Base-by-base conservation (phyloP, 129 eudicot genomes). In the Pulicaria dysenterica region DNA sequence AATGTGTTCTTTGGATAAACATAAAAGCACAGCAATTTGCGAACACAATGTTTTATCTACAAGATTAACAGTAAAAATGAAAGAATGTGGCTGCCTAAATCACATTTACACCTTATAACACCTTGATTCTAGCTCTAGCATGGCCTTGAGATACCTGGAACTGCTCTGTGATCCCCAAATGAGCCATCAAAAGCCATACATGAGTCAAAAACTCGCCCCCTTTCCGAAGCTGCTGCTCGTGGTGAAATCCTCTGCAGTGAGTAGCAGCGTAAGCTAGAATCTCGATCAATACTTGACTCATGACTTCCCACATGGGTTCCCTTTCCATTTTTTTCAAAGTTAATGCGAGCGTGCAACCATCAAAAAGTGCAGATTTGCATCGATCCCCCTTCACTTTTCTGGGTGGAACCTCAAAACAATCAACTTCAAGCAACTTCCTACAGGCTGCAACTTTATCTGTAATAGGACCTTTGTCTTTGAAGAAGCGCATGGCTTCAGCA, bases 161-260 rank as follows among this genome's bases (percentile, higher is more conserved):
- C 60, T 87, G 93, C 17, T 87, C 85, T 0, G 87, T 82, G 24
- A 87, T 87, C 8, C 93, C 89, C 2, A 84, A 70, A 60, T 87
- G 89, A 15, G 87, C 92, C 87, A 87, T 84, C 58, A 87, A 70
- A 73, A 87, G 78, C 92, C 92, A 84, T 6, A 87, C 85, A 79
- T 87, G 93, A 66, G 93, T 87, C 8, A 87, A 67, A 57, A 87
- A 73, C 57, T 84, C 85, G 3, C 88, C 88, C 43, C 88, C 85
- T 72, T 65, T 80, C 42, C 88, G 71, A 15, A 84, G 88, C 64
- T 80, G 85, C 41, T 80, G 85, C 5, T 64, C 76, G 63, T 84
- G 88, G 34, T 84, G 67, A 69, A 69, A 55, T 59, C 80, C 88
- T 46, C 85, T 64, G 43, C 85, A 84, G 8, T 80, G 67, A 67